These are phyloP conservation scores for Apophysomyces trapeziformis DNA, from an alignment of 371 early-diverging fungal genomes.

Conservation along the genomic window DNA sequence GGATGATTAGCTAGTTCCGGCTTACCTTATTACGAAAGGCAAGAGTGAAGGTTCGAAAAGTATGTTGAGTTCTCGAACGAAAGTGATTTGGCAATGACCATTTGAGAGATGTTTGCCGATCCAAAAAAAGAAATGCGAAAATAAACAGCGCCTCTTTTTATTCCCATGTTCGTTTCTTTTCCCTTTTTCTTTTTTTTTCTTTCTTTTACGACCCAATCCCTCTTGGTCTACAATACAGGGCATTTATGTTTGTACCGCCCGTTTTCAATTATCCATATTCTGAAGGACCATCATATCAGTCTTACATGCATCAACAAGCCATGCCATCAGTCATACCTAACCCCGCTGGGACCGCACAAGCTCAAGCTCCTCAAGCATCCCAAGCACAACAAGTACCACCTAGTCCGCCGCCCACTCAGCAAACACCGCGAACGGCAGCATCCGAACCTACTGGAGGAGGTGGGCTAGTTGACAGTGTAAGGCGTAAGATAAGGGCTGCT, in stretches of 20 bases:
- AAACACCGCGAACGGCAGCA: background rate
- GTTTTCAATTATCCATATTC: background rate
- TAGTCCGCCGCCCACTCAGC: background rate
- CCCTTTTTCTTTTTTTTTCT: slow-evolving; percentile 13
- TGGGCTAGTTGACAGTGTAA: background rate
- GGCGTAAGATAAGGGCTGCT: background rate
- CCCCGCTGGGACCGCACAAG: background rate
- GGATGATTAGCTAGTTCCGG: no score
- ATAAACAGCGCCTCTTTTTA: slow-evolving; percentile 1
- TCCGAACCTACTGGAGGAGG: background rate
- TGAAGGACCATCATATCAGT: background rate
- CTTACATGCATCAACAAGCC: background rate
- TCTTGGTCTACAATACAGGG: background rate
- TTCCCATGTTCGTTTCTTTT: slow-evolving; percentile 1
- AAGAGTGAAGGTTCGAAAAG: no score
- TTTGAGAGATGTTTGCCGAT: no score
- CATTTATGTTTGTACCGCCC: slow-evolving; percentile 4
- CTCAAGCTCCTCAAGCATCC: background rate
- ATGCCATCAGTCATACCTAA: background rate
- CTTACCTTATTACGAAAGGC: no score
- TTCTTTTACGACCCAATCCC: background rate
- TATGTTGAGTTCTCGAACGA: no score
- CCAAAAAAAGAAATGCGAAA: no score
- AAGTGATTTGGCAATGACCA: no score
- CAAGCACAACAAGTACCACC: slow-evolving; percentile 7